Evolutionary conservation across 2,329 filamentous ascomycete species (phyloP).

Genomic region (Onygena corvina): DNA sequence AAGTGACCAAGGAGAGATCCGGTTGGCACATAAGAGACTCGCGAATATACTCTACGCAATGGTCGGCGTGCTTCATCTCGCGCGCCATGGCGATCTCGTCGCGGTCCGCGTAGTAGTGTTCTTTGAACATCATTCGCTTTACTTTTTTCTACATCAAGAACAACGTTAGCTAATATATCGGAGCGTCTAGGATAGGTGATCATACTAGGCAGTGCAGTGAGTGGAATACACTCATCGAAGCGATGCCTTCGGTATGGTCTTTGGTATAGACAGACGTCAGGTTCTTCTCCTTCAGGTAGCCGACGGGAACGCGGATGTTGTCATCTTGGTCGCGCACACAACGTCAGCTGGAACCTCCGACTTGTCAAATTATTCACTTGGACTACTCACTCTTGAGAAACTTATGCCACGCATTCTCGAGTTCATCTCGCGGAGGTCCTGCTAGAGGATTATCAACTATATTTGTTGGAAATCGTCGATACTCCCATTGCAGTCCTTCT

Average conservation of each 20-base stretch:
- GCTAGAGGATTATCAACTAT: not conserved
- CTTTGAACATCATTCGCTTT: conserved; percentile 2
- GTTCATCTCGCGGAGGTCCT: not conserved
- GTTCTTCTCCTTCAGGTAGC: not conserved
- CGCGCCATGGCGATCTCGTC: not conserved
- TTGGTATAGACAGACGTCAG: conserved; percentile 1
- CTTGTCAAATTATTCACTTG: not conserved
- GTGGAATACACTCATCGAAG: not conserved
- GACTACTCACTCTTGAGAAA: not conserved
- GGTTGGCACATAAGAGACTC: not conserved
- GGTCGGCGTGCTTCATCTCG: conserved; percentile 1
- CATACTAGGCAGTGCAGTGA: not conserved
- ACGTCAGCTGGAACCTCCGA: not conserved
- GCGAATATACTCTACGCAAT: conserved; percentile 1
- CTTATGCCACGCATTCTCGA: not conserved
- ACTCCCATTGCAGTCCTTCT: not conserved
- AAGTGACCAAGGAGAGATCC: not conserved
- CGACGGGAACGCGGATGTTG: not conserved
- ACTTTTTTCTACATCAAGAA: not conserved
- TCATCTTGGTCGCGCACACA: not conserved
- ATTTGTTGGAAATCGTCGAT: conserved; percentile 1
- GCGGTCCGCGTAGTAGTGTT: not conserved
- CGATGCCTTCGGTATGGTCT: not conserved
- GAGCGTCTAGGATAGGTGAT: no score
- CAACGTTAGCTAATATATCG: not conserved